Evolutionary conservation across 2,329 filamentous ascomycete genomes (phyloP).

Genomic region (Fonsecaea erecta): DNA sequence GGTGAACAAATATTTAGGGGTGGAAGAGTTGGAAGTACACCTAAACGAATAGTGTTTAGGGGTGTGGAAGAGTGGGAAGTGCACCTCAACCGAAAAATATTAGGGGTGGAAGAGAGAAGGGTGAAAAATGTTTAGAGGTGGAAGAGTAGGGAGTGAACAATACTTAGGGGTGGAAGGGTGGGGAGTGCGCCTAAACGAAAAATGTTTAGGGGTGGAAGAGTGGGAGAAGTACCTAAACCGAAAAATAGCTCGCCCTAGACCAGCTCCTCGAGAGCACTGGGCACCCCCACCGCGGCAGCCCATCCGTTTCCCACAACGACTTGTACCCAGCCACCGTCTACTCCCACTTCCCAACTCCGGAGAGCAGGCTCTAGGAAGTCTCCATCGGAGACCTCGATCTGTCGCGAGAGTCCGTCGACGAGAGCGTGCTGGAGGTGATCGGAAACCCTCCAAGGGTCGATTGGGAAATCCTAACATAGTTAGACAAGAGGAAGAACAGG

Average conservation of each 20-base stretch:
- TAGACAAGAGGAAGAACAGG: neutral
- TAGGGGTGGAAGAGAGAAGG: no score
- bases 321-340: slow-evolving; percentile 23
- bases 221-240: no score
- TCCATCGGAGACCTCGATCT: slow-evolving; percentile 20
- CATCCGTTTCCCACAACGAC: slow-evolving; percentile 12
- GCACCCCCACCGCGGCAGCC: slow-evolving; percentile 10
- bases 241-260: slow-evolving; percentile 19
- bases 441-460: neutral
- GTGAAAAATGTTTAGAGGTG: no score
- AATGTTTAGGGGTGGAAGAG: no score
- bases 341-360: slow-evolving; percentile 16
- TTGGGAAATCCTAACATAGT: neutral
- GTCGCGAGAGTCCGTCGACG: neutral
- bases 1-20: no score
- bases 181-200: no score
- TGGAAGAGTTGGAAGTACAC: no score
- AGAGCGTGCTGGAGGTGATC: neutral
- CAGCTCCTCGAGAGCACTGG: slow-evolving; percentile 13
- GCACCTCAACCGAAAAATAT: no score
- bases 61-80: no score
- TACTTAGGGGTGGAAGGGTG: no score
- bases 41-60: no score
- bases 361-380: slow-evolving; percentile 16
- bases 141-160: no score